These are phyloP conservation scores for Neopestalotiopsis rosae DNA, from an alignment of 2,329 filamentous ascomycete species.

Conservation along the genomic window DNA sequence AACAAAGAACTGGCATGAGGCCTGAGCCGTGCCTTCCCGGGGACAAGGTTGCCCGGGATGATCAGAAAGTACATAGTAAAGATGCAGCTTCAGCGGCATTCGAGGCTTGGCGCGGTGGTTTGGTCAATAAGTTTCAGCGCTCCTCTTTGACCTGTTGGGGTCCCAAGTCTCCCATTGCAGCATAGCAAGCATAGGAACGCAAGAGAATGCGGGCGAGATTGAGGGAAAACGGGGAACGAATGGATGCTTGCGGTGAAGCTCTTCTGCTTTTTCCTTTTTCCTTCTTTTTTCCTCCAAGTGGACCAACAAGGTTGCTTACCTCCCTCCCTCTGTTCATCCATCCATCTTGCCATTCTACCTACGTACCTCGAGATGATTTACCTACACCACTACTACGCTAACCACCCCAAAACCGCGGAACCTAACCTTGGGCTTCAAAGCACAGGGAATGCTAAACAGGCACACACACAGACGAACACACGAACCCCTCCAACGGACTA, in stretches of 20 bases:
- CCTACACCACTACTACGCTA: background rate
- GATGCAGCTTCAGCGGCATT: background rate
- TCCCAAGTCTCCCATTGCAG: background rate
- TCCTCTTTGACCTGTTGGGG: background rate
- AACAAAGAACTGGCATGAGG: no score
- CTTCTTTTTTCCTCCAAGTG: background rate
- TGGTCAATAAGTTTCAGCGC: background rate
- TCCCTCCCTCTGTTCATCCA: background rate
- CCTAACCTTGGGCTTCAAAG: background rate
- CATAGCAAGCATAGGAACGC: background rate
- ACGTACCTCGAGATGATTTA: background rate
- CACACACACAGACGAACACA: background rate
- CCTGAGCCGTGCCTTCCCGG: no score
- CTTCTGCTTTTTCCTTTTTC: background rate
- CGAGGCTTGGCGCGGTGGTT: background rate
- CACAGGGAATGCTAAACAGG: background rate
- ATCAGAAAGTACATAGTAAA: no score
- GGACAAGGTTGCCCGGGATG: no score
- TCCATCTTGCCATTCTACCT: background rate
- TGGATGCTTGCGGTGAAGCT: background rate
- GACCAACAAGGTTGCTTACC: background rate
- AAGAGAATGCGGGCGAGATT: background rate
- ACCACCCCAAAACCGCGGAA: background rate
- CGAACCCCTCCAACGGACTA: slow-evolving; percentile 9
- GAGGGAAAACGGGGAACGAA: no score